Evolutionary conservation across 2,329 filamentous ascomycete species (phyloP).

Genomic region (Torrubiella hemipterigena): DNA sequence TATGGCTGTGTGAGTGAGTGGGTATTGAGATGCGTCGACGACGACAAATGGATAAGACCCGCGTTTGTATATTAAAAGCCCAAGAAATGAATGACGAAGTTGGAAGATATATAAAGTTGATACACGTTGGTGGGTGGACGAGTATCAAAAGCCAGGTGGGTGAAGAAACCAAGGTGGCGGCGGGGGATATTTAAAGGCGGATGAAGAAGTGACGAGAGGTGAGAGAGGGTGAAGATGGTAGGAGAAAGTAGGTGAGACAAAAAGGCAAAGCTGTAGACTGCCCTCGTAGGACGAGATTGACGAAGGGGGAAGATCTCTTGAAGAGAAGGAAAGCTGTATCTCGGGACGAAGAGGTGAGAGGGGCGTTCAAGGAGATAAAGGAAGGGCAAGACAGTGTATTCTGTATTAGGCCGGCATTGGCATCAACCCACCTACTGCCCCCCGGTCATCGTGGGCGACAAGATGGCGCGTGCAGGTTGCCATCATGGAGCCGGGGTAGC

Average conservation of each 20-base stretch:
- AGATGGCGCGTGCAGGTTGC: conserved; percentile 3
- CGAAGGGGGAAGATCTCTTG: conserved; percentile 18
- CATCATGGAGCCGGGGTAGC: conserved; percentile 2
- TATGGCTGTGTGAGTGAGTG: no score
- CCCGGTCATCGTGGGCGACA: conserved; percentile 5
- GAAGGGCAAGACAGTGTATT: conserved; percentile 9
- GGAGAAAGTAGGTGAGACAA: conserved; percentile 6
- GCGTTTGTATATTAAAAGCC: no score
- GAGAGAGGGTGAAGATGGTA: conserved; percentile 4
- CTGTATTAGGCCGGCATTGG: conserved; percentile 9
- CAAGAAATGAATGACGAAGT: no score
- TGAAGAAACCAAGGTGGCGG: no score
- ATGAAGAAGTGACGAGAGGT: conserved; percentile 2
- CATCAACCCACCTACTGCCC: conserved; percentile 4
- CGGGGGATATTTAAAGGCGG: no score
- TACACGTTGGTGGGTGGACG: no score
- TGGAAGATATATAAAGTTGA: no score
- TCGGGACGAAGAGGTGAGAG: conserved; percentile 6
- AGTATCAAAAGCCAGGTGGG: no score
- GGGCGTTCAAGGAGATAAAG: conserved; percentile 8
- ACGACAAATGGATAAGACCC: no score
- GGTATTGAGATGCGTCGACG: no score
- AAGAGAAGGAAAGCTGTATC: conserved; percentile 8
- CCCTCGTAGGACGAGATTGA: conserved; percentile 20
- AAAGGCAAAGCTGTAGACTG: conserved; percentile 12